These are phyloP conservation scores for Eimeria tenella DNA, from an alignment of 169 alveolate genomes.

Conservation along the genomic window DNA sequence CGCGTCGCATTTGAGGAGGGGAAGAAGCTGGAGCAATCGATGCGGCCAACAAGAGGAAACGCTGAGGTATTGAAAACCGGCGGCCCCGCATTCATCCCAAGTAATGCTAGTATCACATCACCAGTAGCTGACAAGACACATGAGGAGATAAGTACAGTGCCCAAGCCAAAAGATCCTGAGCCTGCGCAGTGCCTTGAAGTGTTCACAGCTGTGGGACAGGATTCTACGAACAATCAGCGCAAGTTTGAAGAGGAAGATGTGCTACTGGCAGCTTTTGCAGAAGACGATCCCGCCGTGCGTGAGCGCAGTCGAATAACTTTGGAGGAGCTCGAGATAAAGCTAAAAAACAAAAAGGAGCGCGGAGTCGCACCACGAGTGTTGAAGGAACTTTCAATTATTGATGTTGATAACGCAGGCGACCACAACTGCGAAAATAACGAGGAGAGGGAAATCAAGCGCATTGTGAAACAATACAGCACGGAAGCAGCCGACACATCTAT, in stretches of 20 bases:
- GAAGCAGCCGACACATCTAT: not conserved
- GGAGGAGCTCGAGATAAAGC: conserved; percentile 18
- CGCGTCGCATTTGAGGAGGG: conserved; percentile 23
- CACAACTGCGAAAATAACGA: not conserved
- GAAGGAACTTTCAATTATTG: conserved; percentile 32
- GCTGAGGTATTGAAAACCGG: not conserved
- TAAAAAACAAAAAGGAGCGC: conserved; percentile 16
- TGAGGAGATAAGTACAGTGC: not conserved
- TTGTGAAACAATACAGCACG: not conserved
- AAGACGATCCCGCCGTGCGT: conserved; percentile 54
- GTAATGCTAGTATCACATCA: not conserved
- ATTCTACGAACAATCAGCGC: conserved; percentile 8
- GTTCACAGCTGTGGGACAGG: conserved; percentile 48
- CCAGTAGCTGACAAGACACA: not conserved
- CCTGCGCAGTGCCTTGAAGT: conserved; percentile 49
- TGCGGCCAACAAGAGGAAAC: not conserved
- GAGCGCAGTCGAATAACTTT: conserved; percentile 62
- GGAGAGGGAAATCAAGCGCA: not conserved
- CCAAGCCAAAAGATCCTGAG: not conserved
- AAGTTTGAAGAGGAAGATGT: conserved; percentile 35
- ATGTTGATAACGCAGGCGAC: not conserved
- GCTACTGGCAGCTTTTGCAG: conserved; percentile 29
- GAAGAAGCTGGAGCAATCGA: not conserved
- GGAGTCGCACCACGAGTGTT: conserved; percentile 24
- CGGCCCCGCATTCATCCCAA: not conserved